Conservation (phyloP, 1,284 basidiomycete genomes). For the Irpex lacteus region DNA sequence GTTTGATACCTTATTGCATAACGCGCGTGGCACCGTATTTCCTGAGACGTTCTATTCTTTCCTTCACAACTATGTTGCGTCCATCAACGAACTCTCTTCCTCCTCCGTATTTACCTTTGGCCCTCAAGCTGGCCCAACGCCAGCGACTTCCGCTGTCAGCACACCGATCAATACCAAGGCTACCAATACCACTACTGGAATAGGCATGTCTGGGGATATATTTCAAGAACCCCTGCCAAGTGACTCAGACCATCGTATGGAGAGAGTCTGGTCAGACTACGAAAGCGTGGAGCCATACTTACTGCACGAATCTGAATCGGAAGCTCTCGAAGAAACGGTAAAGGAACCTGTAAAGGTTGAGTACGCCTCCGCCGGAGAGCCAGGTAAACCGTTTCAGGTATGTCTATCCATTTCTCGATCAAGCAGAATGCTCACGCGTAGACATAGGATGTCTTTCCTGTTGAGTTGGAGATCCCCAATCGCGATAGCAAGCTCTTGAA, state of each 20-base stretch:
- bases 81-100: constrained; percentile 68
- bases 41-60: constrained; percentile 95
- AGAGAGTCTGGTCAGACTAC: constrained; percentile 79
- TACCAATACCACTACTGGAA: constrained; percentile 11
- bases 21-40: constrained; percentile 78
- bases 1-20: constrained; percentile 81
- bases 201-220: constrained; percentile 22
- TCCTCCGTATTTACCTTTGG: constrained; percentile 40
- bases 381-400: constrained; percentile 64
- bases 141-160: constrained; percentile 21
- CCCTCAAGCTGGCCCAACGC: constrained; percentile 28
- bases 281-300: constrained; percentile 75
- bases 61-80: constrained; percentile 85
- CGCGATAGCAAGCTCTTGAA: constrained; percentile 53
- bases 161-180: constrained; percentile 17
- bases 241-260: constrained; percentile 78
- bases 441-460: constrained; percentile 69
- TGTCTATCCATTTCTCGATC: constrained; percentile 2
- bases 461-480: constrained; percentile 74
- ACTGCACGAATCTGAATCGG: constrained; percentile 22
- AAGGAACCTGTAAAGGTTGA: constrained; percentile 53
- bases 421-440: constrained; percentile 1
- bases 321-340: constrained; percentile 37
- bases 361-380: constrained; percentile 35
- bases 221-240: constrained; percentile 51